Evolutionary conservation across 352 stramenopile species (phyloP).

Genomic region (Pythium chondricola): DNA sequence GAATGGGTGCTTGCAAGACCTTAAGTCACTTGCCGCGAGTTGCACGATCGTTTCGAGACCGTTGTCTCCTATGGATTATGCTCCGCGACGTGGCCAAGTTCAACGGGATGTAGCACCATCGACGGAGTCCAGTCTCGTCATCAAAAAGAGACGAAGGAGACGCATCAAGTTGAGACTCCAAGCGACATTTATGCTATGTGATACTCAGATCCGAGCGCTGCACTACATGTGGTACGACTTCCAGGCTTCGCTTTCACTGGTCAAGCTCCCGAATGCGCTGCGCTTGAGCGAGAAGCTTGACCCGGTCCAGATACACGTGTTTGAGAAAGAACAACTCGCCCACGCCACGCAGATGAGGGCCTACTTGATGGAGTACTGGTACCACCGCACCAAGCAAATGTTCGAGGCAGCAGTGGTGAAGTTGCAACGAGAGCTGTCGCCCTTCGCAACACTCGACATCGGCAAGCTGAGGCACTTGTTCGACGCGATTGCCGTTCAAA

Average conservation of each 20-base stretch:
- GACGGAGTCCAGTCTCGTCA: conserved; percentile 2
- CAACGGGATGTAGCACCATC: too few species aligned
- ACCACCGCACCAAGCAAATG: conserved; percentile 33
- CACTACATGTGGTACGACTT: conserved; percentile 63
- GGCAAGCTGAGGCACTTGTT: conserved; percentile 43
- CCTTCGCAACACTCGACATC: conserved; percentile 17
- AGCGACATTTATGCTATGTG: conserved; percentile 37
- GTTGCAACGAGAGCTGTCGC: conserved; percentile 5
- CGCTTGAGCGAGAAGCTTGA: conserved; percentile 16
- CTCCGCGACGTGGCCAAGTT: too few species aligned
- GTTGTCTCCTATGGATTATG: neutral
- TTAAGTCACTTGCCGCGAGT: conserved; percentile 30
- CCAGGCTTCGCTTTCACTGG: conserved; percentile 30
- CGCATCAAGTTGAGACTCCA: conserved; percentile 34
- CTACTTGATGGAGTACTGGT: conserved; percentile 59
- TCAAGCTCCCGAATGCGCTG: conserved; percentile 35
- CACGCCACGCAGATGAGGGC: conserved; percentile 36
- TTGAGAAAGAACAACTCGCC: conserved; percentile 46
- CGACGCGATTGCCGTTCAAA: conserved; percentile 52
- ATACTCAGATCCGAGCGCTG: conserved; percentile 42
- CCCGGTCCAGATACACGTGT: conserved; percentile 39
- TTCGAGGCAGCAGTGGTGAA: conserved; percentile 28
- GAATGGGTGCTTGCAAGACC: conserved; percentile 46
- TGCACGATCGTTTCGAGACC: neutral
- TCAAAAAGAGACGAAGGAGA: conserved; percentile 29